A percentile compares a stretch with the other conserved stretches of the same genome.
phyloP scores from a whole-genome alignment of 345 rosid genomes.

The Laguncularia racemosa region DNA sequence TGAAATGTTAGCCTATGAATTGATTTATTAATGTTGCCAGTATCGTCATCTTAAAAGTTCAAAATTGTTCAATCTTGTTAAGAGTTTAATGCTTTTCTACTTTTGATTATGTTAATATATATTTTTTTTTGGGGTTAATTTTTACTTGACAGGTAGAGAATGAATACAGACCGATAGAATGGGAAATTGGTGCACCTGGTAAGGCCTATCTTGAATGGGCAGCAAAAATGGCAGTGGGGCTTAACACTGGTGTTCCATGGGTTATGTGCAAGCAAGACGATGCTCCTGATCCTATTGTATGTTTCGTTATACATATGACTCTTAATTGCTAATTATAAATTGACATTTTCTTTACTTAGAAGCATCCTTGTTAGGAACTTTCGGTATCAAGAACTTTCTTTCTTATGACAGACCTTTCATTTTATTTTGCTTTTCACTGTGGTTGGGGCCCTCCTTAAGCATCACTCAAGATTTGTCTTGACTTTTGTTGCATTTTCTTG shows the following conservation, averaged over 20 bases:
- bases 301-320: neutral
- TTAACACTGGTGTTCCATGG: slow-evolving; percentile 94
- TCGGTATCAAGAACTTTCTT: neutral
- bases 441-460: too few relatives aligned
- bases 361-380: neutral
- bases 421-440: too few relatives aligned
- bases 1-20: too few relatives aligned
- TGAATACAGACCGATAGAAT: slow-evolving; percentile 87
- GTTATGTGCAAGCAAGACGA: slow-evolving; percentile 99
- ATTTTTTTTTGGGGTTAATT: neutral
- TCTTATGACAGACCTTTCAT: neutral
- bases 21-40: too few relatives aligned
- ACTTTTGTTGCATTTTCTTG: too few relatives aligned
- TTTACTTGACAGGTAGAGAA: slow-evolving; percentile 65
- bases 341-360: neutral
- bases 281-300: slow-evolving; percentile 87
- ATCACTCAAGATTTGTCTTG: too few relatives aligned
- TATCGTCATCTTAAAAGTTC: too few relatives aligned
- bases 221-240: slow-evolving; percentile 87
- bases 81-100: too few relatives aligned
- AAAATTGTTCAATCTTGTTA: too few relatives aligned
- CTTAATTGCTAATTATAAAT: neutral
- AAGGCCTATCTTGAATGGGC: slow-evolving; percentile 80
- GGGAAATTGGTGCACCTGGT: slow-evolving; percentile 78
- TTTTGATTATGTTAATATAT: neutral